A percentile compares a stretch with the other conserved stretches of the same genome.
These are phyloP conservation scores for Trametes villosa DNA, from an alignment of 768 basidiomycete species.

Conservation along the genomic window DNA sequence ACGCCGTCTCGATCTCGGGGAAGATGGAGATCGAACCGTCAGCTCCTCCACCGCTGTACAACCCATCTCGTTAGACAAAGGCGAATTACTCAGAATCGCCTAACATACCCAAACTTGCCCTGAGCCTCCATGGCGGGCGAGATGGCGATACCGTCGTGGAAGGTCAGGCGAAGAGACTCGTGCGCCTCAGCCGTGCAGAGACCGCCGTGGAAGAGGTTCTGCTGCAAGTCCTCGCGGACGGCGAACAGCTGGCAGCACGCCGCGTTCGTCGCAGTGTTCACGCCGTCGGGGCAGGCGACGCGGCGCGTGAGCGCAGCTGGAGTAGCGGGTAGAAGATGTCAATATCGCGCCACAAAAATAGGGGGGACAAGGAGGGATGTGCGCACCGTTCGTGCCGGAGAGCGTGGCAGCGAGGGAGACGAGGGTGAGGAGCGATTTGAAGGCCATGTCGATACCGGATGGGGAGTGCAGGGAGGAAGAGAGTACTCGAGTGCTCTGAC, in stretches of 20 bases:
- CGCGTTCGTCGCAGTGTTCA: constrained; percentile 32
- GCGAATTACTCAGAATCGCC: too few relatives aligned
- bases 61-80: background rate
- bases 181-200: constrained; percentile 38
- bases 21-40: constrained; percentile 56
- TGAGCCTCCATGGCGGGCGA: too few relatives aligned
- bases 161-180: constrained; percentile 33
- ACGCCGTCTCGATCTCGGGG: too few relatives aligned
- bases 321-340: background rate
- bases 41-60: constrained; percentile 32
- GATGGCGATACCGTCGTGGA: too few relatives aligned
- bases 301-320: constrained; percentile 27
- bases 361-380: constrained; percentile 18
- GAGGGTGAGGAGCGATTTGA: constrained; percentile 23
- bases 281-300: constrained; percentile 36
- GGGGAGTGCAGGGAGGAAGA: background rate
- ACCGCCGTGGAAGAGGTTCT: constrained; percentile 34
- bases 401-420: constrained; percentile 21
- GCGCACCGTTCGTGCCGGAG: constrained; percentile 18
- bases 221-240: constrained; percentile 35
- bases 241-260: constrained; percentile 38
- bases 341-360: background rate
- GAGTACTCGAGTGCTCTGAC: constrained; percentile 10
- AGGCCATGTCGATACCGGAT: constrained; percentile 21
- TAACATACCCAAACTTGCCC: constrained; percentile 13